Base-by-base conservation (phyloP, 495 filamentous ascomycete species). In the Chaetomium fimeti region DNA sequence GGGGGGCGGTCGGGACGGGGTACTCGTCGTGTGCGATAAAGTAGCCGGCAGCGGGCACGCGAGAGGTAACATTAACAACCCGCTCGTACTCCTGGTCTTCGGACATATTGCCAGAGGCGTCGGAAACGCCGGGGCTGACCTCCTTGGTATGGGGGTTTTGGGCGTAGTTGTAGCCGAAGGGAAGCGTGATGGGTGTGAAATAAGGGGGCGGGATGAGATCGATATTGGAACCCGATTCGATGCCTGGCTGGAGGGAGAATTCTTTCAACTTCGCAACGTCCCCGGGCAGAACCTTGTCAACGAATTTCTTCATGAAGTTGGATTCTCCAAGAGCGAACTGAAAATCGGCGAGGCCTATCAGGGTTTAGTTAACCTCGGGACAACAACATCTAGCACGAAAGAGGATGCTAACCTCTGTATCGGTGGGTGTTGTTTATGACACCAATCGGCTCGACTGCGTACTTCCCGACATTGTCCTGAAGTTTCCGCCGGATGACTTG, bases 201-300 rank as follows among this genome's bases (percentile, higher is more conserved):
- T 81, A 82, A 1, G 93, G 90, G 0, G 94, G 91, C 18, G 91
- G 91, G 32, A 93, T 84, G 57, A 96, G 82, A 67, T 93, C 89
- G 40, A 84, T 83, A 58, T 86, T 81, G 29, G 68, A 72, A 5
- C 77, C 78, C 25, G 77, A 71, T 20, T 88, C 87, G 74, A 86
- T 87, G 56, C 78, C 81, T 64, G 89, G 83, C 60, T 88, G 76
- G 42, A 97, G 75, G 56, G 87, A 81, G 75, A 92, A 95, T n/a
- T 87, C 71, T 61, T 88, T 89, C 63, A 97, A 78, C 56, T 87
- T 87, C 1, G 82, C 77, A 62, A 87, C 87, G 47, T 90, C 80
- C 58, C 88, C 85, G 11, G 86, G 80, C 0, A 91, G 68, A 53
- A 92, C 79, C 20, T 83, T 75, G 3, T 91, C 83, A 45, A 83